Evolutionary conservation across 768 basidiomycete species (phyloP).

Genomic region (Fistulinella prunicolor): DNA sequence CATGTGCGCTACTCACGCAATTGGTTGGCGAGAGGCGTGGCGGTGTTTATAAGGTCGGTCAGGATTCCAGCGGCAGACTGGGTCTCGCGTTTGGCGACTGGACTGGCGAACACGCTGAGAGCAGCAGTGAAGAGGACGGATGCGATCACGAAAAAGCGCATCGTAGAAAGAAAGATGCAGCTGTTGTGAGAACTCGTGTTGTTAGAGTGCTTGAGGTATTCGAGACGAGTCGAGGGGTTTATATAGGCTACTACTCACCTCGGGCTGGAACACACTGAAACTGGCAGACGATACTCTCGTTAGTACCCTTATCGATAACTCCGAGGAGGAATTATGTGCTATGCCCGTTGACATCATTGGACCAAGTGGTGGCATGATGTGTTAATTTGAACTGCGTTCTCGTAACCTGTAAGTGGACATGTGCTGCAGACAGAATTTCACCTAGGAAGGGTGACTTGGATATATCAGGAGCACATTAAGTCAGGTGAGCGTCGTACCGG

Average conservation of each 20-base stretch:
- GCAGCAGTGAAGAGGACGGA: conserved; percentile 8
- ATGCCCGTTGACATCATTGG: neutral
- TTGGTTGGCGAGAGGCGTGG: conserved; percentile 8
- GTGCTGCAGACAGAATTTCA: too few relatives aligned
- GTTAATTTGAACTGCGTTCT: too few relatives aligned
- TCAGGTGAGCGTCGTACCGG: too few relatives aligned
- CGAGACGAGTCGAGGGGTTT: conserved; percentile 1
- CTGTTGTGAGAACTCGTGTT: conserved; percentile 5
- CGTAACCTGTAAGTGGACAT: too few relatives aligned
- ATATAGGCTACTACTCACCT: too few relatives aligned
- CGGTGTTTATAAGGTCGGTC: neutral
- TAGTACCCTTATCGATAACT: neutral
- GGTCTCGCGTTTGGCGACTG: conserved; percentile 6
- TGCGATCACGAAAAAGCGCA: conserved; percentile 11
- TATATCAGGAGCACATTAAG: too few relatives aligned
- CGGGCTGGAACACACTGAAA: neutral
- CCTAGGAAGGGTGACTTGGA: too few relatives aligned
- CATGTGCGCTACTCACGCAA: conserved; percentile 2
- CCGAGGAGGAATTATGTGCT: neutral
- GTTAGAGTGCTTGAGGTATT: conserved; percentile 5
- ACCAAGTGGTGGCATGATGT: neutral
- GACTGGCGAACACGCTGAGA: conserved; percentile 7
- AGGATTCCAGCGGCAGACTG: conserved; percentile 7
- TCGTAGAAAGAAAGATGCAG: neutral
- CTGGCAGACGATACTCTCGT: neutral